Base-by-base conservation (phyloP, 306 rosid genomes). In the Senna tora region DNA sequence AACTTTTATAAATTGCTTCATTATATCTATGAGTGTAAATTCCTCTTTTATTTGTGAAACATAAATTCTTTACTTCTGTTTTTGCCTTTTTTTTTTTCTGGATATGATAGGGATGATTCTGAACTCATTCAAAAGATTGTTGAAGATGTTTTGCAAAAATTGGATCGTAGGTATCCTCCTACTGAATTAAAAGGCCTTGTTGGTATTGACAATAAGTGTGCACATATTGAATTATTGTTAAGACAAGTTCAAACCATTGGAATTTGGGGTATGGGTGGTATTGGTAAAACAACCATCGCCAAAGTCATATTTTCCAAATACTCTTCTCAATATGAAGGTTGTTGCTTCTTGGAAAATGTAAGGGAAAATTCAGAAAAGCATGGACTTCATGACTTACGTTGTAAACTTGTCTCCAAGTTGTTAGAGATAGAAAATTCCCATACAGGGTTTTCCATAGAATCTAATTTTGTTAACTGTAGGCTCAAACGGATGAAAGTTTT, bases 181-280 rank as follows among this genome's bases (percentile, higher is more conserved):
- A 43, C 1, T n/a, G 21, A 43, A 15, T 43, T n/a, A 43, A 45
- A 14, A 43, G 50, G 70, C 39, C 54, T 28, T 0, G 16, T 65
- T 21, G 70, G 70, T n/a, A 42, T 43, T 4, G 9, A 65, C 10
- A 47, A 65, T 5, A 42, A 43, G 12, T 1, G 25, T 42, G 21
- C 54, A 65, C 14, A 32, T 13, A 15, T 13, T 2, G 54, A 42
- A 43, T 43, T 32, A 21, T 43, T 43, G 22, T 25, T 65, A 12
- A 21, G 4, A 43, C 1, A 65, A 21, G 16, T 12, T 22, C 54
- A 43, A 43, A 25, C 19, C 39, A 22, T 65, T 65, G 53, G 69
- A 63, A 63, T 63, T 21, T 42, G 53, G 54, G 70, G 70, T 12
- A 41, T 63, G 69, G 36, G 53, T 20, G 69, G 69, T 2, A 41